Evolutionary conservation across 148 eudicot genomes (phyloP).

Genomic region (Rheum nobile): DNA sequence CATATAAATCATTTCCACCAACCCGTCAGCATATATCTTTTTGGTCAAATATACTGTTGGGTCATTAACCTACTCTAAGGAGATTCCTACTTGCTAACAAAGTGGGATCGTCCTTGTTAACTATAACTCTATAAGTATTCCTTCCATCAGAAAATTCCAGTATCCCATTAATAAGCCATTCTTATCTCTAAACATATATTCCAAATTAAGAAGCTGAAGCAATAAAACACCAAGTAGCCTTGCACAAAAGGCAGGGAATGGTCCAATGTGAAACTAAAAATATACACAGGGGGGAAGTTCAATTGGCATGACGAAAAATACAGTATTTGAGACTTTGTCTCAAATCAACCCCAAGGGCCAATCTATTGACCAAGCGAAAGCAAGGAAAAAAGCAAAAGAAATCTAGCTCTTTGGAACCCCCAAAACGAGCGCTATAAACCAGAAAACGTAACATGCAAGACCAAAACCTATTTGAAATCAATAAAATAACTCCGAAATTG

Average conservation of each 20-base stretch:
- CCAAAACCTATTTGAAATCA: background rate
- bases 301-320: background rate
- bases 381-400: background rate
- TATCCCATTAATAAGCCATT: background rate
- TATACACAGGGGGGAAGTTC: background rate
- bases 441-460: slow-evolving; percentile 6
- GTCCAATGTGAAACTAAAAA: background rate
- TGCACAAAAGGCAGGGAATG: background rate
- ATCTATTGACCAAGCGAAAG: background rate
- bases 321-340: background rate
- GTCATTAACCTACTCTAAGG: background rate
- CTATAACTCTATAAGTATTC: background rate
- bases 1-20: background rate
- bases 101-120: background rate
- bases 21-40: background rate
- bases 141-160: background rate
- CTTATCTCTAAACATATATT: background rate
- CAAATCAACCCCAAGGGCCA: background rate
- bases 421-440: background rate
- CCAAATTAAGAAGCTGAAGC: background rate
- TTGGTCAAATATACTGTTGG: background rate
- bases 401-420: background rate
- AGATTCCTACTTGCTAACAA: background rate
- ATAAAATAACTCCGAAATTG: background rate
- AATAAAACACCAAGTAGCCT: background rate